phyloP scores from a whole-genome alignment of 192 early-diverging fungal genomes.

The Backusella tarrabulga region DNA sequence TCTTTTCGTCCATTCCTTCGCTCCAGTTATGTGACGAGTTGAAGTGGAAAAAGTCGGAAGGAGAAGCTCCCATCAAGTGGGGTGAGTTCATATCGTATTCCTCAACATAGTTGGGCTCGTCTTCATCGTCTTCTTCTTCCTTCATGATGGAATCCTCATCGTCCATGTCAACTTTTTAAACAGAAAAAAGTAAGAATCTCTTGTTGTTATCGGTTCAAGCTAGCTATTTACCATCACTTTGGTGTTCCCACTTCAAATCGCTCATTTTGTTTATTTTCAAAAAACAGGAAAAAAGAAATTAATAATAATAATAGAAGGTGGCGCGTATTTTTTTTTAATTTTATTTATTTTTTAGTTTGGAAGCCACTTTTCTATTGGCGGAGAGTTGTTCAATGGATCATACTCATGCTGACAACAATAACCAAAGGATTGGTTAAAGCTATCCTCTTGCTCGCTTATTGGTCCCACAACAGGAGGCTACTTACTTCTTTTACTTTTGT shows the following conservation, averaged over 20 bases:
- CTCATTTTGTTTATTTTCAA: background rate
- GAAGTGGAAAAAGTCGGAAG: background rate
- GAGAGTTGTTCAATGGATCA: background rate
- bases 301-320: background rate
- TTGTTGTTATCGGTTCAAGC: too few species aligned
- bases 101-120: background rate
- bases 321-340: background rate
- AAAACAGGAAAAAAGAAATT: background rate
- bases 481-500: too few species aligned
- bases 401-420: too few species aligned
- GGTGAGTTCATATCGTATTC: background rate
- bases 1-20: background rate
- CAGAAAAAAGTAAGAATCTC: too few species aligned
- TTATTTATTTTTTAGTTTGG: too few species aligned
- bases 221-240: background rate
- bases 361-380: background rate
- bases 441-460: too few species aligned
- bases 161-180: background rate
- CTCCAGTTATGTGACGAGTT: background rate
- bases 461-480: too few species aligned
- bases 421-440: too few species aligned
- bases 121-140: conserved; percentile 2
- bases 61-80: background rate
- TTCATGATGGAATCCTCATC: conserved; percentile 10
- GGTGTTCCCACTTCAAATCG: background rate